phyloP scores from a whole-genome alignment of 2,329 filamentous ascomycete species.

The Xylaria sp. region DNA sequence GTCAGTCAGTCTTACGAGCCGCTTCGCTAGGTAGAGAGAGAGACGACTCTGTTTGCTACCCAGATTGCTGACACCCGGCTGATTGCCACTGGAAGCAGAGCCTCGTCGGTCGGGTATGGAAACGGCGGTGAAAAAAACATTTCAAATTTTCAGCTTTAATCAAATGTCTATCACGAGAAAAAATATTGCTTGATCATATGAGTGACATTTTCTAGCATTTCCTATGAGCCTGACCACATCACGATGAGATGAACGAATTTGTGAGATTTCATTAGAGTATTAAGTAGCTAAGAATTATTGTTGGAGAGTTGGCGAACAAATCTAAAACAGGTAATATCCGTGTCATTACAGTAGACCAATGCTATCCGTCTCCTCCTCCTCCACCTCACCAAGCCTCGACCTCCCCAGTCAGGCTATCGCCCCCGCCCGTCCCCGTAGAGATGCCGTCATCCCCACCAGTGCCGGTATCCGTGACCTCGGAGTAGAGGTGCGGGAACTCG shows the following conservation, averaged over 20 bases:
- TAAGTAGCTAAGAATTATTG: neutral
- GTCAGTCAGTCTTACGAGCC: neutral
- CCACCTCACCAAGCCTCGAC: constrained; percentile 22
- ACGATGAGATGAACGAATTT: too few species aligned
- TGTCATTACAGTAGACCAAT: neutral
- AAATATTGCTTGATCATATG: too few species aligned
- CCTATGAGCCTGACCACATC: too few species aligned
- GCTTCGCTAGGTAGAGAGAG: too few species aligned
- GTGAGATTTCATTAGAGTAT: too few species aligned
- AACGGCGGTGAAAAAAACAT: too few species aligned
- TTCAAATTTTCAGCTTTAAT: too few species aligned
- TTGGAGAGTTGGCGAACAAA: neutral
- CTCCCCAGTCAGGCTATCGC: constrained; percentile 24
- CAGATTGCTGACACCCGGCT: too few species aligned
- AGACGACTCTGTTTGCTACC: neutral
- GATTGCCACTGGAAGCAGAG: too few species aligned
- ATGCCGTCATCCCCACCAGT: neutral
- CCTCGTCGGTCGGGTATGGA: too few species aligned
- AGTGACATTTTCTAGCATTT: too few species aligned
- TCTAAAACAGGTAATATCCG: neutral
- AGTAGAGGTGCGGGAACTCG: constrained; percentile 23
- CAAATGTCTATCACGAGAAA: too few species aligned
- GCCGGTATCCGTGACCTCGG: constrained; percentile 1
- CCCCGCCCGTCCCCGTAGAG: constrained; percentile 10
- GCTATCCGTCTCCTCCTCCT: neutral